Conservation (phyloP, 306 rosid species). For the Biancaea sappan region DNA sequence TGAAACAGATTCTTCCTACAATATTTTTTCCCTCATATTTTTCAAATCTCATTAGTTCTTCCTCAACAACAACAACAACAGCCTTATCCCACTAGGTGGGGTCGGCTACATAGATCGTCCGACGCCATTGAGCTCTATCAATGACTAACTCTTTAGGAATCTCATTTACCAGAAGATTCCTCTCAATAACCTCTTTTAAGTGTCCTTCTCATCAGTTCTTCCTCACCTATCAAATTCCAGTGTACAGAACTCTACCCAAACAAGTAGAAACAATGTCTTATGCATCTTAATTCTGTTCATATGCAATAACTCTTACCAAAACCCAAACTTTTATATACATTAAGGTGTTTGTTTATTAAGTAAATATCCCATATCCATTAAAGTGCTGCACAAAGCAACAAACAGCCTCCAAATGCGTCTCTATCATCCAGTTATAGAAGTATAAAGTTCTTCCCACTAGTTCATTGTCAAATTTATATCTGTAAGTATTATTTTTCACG, state of each 20-base stretch:
- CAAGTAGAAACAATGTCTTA: conserved; percentile 11
- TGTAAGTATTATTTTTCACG: neutral
- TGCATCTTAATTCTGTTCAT: conserved; percentile 10
- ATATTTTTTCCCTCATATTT: neutral
- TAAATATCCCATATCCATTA: neutral
- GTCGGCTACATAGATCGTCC: too few species aligned
- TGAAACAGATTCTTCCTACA: neutral
- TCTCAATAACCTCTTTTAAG: too few species aligned
- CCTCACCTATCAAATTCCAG: neutral
- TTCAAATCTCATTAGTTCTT: neutral
- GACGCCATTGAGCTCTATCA: too few species aligned
- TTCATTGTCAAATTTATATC: neutral
- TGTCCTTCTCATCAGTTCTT: neutral
- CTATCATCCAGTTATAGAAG: neutral
- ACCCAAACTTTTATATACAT: neutral
- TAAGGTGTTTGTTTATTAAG: neutral
- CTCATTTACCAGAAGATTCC: too few species aligned
- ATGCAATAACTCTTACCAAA: neutral
- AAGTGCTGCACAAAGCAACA: neutral
- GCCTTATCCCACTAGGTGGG: too few species aligned
- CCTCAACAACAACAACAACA: too few species aligned
- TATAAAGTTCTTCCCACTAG: neutral
- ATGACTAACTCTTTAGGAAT: too few species aligned
- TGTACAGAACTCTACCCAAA: conserved; percentile 17
- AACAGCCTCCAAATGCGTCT: neutral